Percentiles rank a stretch among this genome's conserved stretches.
phyloP scores from a whole-genome alignment of 306 rosid genomes.

The Rubus parviflorus region DNA sequence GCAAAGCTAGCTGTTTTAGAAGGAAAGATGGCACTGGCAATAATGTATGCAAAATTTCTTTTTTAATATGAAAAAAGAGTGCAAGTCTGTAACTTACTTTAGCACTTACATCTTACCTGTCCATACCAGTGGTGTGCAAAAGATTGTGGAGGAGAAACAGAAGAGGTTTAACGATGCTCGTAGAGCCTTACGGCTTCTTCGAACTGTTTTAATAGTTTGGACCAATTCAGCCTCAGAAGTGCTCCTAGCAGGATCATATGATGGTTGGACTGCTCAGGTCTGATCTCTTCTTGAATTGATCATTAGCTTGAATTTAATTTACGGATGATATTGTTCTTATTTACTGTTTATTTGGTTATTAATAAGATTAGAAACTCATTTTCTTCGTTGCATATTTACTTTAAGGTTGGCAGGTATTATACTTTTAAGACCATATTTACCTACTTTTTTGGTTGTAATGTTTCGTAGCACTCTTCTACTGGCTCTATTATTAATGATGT shows the following conservation, averaged over 20 bases:
- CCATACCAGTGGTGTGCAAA: constrained; percentile 59
- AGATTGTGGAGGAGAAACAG: constrained; percentile 65
- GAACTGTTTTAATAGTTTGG: constrained; percentile 64
- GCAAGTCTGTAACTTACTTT: constrained; percentile 1
- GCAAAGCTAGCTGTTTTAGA: constrained; percentile 81
- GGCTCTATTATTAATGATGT: not conserved
- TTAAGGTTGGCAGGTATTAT: not conserved
- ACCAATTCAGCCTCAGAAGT: constrained; percentile 80
- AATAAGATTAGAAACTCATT: not conserved
- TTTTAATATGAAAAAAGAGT: constrained; percentile 16
- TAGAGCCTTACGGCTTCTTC: constrained; percentile 57
- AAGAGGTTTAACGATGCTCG: constrained; percentile 52
- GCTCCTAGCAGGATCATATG: constrained; percentile 78
- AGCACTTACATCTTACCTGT: constrained; percentile 23
- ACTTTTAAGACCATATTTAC: not conserved
- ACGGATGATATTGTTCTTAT: not conserved
- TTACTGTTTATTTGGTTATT: not conserved
- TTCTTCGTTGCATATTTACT: not conserved
- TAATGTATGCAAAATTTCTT: constrained; percentile 51
- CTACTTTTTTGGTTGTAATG: not conserved
- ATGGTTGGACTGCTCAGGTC: constrained; percentile 93
- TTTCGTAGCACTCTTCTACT: not conserved
- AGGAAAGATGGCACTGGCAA: constrained; percentile 80
- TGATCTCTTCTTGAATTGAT: constrained; percentile 22
- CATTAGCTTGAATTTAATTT: not conserved